Percentiles rank a stretch among this genome's conserved stretches.
Conservation (phyloP, 1,284 basidiomycete species). For the Meira miltonrushii region DNA sequence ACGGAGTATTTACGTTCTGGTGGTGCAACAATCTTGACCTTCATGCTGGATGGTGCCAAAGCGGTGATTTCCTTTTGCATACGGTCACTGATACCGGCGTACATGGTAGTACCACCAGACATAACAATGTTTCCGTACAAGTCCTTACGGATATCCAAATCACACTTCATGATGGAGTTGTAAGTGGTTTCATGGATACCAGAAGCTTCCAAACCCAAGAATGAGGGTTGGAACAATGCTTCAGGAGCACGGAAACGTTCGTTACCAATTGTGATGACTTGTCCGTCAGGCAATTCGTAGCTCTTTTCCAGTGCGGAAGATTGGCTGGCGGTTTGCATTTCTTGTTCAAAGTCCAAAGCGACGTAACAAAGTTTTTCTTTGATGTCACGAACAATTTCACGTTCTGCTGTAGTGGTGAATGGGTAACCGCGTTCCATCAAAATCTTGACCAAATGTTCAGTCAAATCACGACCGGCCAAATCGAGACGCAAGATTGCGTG, state of each 20-base stretch:
- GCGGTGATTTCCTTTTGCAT: constrained; percentile 96
- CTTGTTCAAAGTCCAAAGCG: constrained; percentile 93
- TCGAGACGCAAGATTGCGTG: constrained; percentile 93
- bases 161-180: constrained; percentile 74
- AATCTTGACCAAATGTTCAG: constrained; percentile 84
- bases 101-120: constrained; percentile 95
- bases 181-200: constrained; percentile 96
- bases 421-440: constrained; percentile 88
- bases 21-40: constrained; percentile 61
- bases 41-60: constrained; percentile 74
- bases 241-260: constrained; percentile 96
- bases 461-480: constrained; percentile 90
- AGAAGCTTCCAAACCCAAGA: constrained; percentile 84
- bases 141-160: constrained; percentile 66
- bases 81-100: constrained; percentile 91
- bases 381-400: constrained; percentile 94
- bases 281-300: constrained; percentile 92
- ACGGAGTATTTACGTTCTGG: constrained; percentile 62
- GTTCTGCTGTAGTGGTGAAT: constrained; percentile 86
- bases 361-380: constrained; percentile 99
- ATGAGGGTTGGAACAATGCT: constrained; percentile 91
- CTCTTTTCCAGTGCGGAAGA: constrained; percentile 88
- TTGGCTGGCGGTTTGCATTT: constrained; percentile 85
- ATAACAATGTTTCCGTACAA: constrained; percentile 90
- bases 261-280: constrained; percentile 93